Base-by-base conservation (phyloP, 2,329 filamentous ascomycete genomes). In the Coccinonectria pachysandricola region DNA sequence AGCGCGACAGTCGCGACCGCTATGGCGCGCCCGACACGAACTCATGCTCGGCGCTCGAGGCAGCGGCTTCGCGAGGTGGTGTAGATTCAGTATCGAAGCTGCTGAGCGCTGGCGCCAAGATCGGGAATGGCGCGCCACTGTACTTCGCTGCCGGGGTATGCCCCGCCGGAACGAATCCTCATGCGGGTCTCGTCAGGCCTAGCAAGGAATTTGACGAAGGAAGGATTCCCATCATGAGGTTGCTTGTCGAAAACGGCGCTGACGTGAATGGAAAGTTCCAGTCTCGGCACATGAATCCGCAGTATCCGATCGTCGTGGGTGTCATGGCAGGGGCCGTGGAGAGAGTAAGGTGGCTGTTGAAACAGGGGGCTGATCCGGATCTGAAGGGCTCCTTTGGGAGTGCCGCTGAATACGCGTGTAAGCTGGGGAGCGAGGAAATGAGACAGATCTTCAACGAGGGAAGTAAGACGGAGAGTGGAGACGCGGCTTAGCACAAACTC, bases 221-320 rank as follows among this genome's bases (percentile, higher is more conserved):
- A 0, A 39, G 30, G 28, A 30, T 43, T 9, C 31, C 37, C 4
- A 11, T 39, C 1, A 43, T 43, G 40, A 30, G 21, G 1, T 5
- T 37, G 6, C 22, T 43, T 2, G 31, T 39, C 8, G 21, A 26
- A 7, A 19, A 18, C 1, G 40, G 40, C 2, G 40, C 35, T 6
- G 31, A 23, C 3, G 37, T 43, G 20, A 31, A 43, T 10, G 21
- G 30, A 3, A 35, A 19, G 17, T 1, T 29, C 0, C n/a, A 27
- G 2, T 30, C 14, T 4, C 35, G 23, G 6, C 21, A 40, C 9
- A 10, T 19, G 10, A 10, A 19, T 7, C 17, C 17, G 17, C 17
- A 19, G 7, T 10, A 19, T 19, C 7, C 17, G 7, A 19, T 19
- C 17, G 7, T 19, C 10, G 7, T 7, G 17, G 7, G 7, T 10